Evolutionary conservation across 805 yeast genomes (phyloP).

Genomic region (Maudiozyma turicensis): DNA sequence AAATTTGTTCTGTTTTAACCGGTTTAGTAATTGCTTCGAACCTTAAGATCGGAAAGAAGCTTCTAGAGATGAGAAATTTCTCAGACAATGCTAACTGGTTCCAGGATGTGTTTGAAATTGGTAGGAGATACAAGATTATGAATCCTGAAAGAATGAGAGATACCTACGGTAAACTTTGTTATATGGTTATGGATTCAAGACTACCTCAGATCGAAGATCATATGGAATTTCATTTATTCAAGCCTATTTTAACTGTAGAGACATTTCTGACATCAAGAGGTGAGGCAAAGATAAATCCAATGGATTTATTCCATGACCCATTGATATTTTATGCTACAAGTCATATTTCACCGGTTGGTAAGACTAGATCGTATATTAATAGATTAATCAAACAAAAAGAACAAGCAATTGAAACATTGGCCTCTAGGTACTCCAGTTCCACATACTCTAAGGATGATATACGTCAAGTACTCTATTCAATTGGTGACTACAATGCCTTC

Average conservation of each 20-base stretch:
- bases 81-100: slow-evolving; percentile 66
- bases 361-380: slow-evolving; percentile 43
- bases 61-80: slow-evolving; percentile 59
- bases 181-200: slow-evolving; percentile 79
- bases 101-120: slow-evolving; percentile 61
- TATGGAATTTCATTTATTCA: slow-evolving; percentile 68
- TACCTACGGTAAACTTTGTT: slow-evolving; percentile 68
- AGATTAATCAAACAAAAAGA: slow-evolving; percentile 58
- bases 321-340: slow-evolving; percentile 54
- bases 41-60: slow-evolving; percentile 55
- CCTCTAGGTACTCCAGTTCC: slow-evolving; percentile 37
- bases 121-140: slow-evolving; percentile 74
- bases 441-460: slow-evolving; percentile 48
- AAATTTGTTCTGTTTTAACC: slow-evolving; percentile 68
- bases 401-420: slow-evolving; percentile 52
- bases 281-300: slow-evolving; percentile 29
- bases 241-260: slow-evolving; percentile 58
- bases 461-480: slow-evolving; percentile 63
- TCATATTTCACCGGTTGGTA: slow-evolving; percentile 53
- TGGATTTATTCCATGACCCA: slow-evolving; percentile 46
- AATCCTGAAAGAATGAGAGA: slow-evolving; percentile 76
- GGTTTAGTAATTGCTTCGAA: slow-evolving; percentile 74
- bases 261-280: slow-evolving; percentile 35
- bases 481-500: slow-evolving; percentile 71
- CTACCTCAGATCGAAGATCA: slow-evolving; percentile 59